Base-by-base conservation (phyloP, 2,329 filamentous ascomycete genomes). In the Trichoderma lentiforme region DNA sequence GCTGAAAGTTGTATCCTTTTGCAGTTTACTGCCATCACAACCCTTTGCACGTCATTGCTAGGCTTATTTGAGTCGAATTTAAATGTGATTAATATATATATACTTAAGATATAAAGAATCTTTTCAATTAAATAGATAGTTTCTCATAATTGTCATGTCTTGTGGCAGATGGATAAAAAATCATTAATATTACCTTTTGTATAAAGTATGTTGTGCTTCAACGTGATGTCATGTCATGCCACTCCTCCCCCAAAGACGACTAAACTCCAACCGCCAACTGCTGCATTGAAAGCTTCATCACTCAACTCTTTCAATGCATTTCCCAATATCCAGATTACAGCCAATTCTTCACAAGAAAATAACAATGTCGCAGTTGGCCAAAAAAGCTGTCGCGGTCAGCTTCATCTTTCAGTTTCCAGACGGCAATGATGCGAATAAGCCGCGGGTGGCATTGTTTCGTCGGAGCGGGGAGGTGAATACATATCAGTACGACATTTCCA, bases 361-460 rank as follows among this genome's bases (percentile, higher is more conserved):
- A 53, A 53, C 3, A 1, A 78, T 79, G 76, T 47, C 74, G 8
- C 28, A 71, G 47, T 76, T 78, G 34, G 71, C 77, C 53, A 79
- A 76, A 62, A 75, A 83, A 69, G 80, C 80, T 1, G 85, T 88
- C 4, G 85, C 85, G 1, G 84, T 82, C 2, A 84, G 83, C 61
- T 88, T 88, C 76, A 83, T 88, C 73, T 84, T 88, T 79, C 84
- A 83, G 69, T 80, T 82, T 24, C 80, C 82, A 2, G 75, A 81
- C 18, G 76, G 79, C 32, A 77, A 80, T n/a, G 73, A 76, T 36
- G 76, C 74, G 39, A 43, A 39, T 34, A 81, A 82, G 11, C 83
- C 85, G 1, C 81, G 82, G 47, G 87, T 92, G 6, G 90, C 89
- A 1, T 82, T 92, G 0, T 92, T 92, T 78, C 83, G 85, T 58